Evolutionary conservation across 148 eudicot species (phyloP), one percentile per base, ranked within the genome.

Genomic region (Fagopyrum tataricum): DNA sequence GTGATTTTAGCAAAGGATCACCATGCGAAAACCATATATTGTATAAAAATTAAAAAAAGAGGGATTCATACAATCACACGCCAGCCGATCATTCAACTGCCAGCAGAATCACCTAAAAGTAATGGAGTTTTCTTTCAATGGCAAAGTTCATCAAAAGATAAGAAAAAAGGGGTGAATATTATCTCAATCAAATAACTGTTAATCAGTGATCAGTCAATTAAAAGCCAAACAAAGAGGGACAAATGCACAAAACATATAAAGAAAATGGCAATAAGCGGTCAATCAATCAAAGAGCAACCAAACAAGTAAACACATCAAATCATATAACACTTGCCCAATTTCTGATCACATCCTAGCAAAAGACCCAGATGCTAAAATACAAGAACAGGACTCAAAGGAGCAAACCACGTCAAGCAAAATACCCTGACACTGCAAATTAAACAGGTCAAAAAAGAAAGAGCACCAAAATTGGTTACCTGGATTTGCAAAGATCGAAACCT

Each of bases 231-330:
- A 40, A 72, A 20, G 53, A 71, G 37, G 17, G 59, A 24, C 20
- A 48, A 72, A 49, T 49, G 4, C 11, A 72, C 58, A 72, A 53
- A 48, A 53, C 48, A 24, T 59, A 77, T 72, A 72, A 75, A 64
- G 61, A 71, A 55, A 43, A 53, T 67, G 77, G 76, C 78, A 73
- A 62, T 48, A 80, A 81, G 72, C 58, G 82, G 82, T 75, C 69
- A 73, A 87, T 76, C 74, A 77, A 80, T 31, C 23, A 20, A 72
- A 26, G 42, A 39, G 44, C 14, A 14, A 48, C 7, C 81, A 86
- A 79, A 77, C 81, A 85, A 68, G 80, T 81, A 88, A 86, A 83
- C 90, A 79, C 83, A 83, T 85, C 83, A 83, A 86, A 81, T 78
- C 79, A 76, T 3, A 61, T 8, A 71, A 47, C 37, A 44, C 40